phyloP scores from a whole-genome alignment of 1,284 basidiomycete genomes.

The Xanthoconium separans region DNA sequence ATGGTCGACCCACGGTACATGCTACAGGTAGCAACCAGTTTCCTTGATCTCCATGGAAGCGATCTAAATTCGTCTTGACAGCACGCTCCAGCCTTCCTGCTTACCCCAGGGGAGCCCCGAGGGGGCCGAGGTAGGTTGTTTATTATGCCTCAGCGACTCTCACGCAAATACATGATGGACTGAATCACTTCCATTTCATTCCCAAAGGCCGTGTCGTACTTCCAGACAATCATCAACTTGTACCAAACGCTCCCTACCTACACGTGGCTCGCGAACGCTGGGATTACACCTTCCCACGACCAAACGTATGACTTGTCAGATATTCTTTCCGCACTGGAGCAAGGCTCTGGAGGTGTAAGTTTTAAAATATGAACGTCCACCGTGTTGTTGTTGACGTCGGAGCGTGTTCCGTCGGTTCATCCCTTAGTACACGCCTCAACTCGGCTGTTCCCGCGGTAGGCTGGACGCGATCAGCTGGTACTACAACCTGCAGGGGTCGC shows the following conservation, averaged over 20 bases:
- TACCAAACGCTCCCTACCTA: slow-evolving; percentile 70
- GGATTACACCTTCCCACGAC: slow-evolving; percentile 62
- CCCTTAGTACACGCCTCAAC: slow-evolving; percentile 50
- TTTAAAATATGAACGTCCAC: background rate
- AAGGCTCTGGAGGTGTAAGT: slow-evolving; percentile 44
- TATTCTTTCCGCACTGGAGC: slow-evolving; percentile 57
- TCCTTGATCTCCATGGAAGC: background rate
- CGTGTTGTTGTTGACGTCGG: background rate
- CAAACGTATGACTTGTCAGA: slow-evolving; percentile 57
- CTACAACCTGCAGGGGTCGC: slow-evolving; percentile 64
- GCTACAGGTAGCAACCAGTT: slow-evolving; percentile 48
- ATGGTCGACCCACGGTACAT: slow-evolving; percentile 74
- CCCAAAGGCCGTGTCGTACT: slow-evolving; percentile 66
- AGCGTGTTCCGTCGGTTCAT: slow-evolving; percentile 5
- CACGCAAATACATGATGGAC: background rate
- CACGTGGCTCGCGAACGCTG: slow-evolving; percentile 62
- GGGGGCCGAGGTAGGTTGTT: slow-evolving; percentile 54
- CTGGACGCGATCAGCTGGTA: slow-evolving; percentile 64
- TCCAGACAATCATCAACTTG: slow-evolving; percentile 60
- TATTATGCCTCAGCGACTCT: background rate
- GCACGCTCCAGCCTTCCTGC: slow-evolving; percentile 62
- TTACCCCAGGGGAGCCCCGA: slow-evolving; percentile 53
- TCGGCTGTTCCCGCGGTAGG: slow-evolving; percentile 51
- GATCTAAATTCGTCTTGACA: slow-evolving; percentile 24
- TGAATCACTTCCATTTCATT: background rate